phyloP scores from a whole-genome alignment of 768 basidiomycete genomes.

The Podaxis sp. region DNA sequence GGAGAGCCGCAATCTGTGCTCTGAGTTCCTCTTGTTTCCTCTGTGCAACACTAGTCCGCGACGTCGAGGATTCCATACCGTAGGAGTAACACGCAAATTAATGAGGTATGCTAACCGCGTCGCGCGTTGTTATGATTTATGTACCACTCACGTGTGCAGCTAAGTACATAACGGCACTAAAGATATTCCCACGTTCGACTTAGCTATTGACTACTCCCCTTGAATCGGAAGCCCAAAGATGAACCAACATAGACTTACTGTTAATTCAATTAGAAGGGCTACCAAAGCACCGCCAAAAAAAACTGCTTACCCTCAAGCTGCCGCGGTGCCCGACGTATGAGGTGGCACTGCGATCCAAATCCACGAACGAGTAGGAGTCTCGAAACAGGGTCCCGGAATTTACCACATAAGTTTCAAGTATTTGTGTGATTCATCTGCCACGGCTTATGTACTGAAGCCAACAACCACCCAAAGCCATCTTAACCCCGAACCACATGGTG shows the following conservation, averaged over 20 bases:
- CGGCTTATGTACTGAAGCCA: slow-evolving; percentile 17
- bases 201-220: slow-evolving; percentile 29
- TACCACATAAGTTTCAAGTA: slow-evolving; percentile 32
- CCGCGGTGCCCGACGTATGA: not conserved
- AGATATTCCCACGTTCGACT: slow-evolving; percentile 12
- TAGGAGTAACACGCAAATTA: not conserved
- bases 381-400: slow-evolving; percentile 32
- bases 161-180: not conserved
- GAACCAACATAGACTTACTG: slow-evolving; percentile 10
- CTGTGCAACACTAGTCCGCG: slow-evolving; percentile 36
- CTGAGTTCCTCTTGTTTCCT: slow-evolving; percentile 49
- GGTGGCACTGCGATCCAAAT: slow-evolving; percentile 6
- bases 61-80: slow-evolving; percentile 57
- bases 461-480: slow-evolving; percentile 16
- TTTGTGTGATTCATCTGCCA: slow-evolving; percentile 28
- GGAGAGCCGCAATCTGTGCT: slow-evolving; percentile 53
- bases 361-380: slow-evolving; percentile 19
- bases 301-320: not conserved
- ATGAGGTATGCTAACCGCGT: slow-evolving; percentile 2
- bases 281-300: too few relatives aligned
- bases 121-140: slow-evolving; percentile 21
- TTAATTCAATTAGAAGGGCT: slow-evolving; percentile 11
- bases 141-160: not conserved
- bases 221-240: slow-evolving; percentile 15
- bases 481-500: slow-evolving; percentile 6